Evolutionary conservation across 2,329 filamentous ascomycete species (phyloP).

Genomic region (Cryphonectria carpinicola): DNA sequence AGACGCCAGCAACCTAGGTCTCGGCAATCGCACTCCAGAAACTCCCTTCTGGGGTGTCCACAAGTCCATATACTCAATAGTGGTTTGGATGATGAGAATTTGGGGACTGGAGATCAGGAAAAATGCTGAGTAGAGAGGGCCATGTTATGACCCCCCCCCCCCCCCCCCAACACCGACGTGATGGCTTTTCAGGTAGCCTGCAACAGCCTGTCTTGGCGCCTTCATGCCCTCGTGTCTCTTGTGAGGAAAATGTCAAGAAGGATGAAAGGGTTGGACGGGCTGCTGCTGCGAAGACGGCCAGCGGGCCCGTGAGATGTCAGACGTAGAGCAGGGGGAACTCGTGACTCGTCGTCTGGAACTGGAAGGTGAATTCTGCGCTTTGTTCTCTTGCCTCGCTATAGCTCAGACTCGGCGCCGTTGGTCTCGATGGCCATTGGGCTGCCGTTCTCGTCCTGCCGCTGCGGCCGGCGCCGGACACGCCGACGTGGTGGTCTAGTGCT

Average conservation of each 20-base stretch:
- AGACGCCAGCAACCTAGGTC: neutral
- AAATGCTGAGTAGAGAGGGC: neutral
- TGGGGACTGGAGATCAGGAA: neutral
- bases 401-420: constrained; percentile 61
- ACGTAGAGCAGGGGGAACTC: neutral
- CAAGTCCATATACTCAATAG: neutral
- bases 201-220: neutral
- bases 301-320: neutral
- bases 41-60: neutral
- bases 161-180: neutral
- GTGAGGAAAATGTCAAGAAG: neutral
- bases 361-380: neutral
- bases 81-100: neutral
- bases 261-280: neutral
- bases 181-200: neutral
- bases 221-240: constrained; percentile 2
- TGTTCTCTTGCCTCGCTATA: constrained; percentile 38
- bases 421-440: constrained; percentile 61
- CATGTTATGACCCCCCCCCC: neutral
- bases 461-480: constrained; percentile 44
- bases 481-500: constrained; percentile 48
- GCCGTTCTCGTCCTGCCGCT: constrained; percentile 54
- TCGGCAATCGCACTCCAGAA: neutral
- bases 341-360: neutral
- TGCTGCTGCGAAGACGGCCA: neutral